Evolutionary conservation across 2,329 filamentous ascomycete species (phyloP).

Genomic region (Bipolaris sorokiniana): DNA sequence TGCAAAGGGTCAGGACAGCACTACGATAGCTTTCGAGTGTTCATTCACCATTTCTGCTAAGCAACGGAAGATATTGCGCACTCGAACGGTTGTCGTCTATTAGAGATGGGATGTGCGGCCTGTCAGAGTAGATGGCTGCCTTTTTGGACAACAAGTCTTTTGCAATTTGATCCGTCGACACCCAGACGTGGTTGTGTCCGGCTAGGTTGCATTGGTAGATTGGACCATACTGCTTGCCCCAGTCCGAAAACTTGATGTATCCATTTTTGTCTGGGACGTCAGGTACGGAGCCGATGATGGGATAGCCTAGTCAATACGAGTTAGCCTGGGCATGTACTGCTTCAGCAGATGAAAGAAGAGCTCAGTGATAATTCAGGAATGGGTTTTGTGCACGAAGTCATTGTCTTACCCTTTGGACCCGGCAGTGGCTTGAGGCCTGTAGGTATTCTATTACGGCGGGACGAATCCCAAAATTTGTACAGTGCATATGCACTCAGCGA

Average conservation of each 20-base stretch:
- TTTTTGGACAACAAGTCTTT: slow-evolving; percentile 54
- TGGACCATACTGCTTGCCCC: slow-evolving; percentile 53
- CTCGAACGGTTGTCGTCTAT: slow-evolving; percentile 54
- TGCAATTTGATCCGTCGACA: slow-evolving; percentile 52
- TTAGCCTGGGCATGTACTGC: slow-evolving; percentile 12
- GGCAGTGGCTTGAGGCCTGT: slow-evolving; percentile 48
- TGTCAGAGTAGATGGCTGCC: slow-evolving; percentile 55
- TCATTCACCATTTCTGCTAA: slow-evolving; percentile 51
- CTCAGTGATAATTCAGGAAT: background rate
- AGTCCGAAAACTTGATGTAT: slow-evolving; percentile 55
- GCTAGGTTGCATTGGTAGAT: slow-evolving; percentile 55
- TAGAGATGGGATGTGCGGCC: slow-evolving; percentile 54
- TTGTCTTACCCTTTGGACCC: slow-evolving; percentile 49
- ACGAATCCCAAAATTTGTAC: slow-evolving; percentile 37
- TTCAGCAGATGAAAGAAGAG: background rate
- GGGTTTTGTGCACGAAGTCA: slow-evolving; percentile 6
- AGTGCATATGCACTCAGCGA: slow-evolving; percentile 35
- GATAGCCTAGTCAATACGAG: slow-evolving; percentile 44
- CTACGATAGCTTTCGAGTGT: background rate
- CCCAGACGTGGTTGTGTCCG: slow-evolving; percentile 55
- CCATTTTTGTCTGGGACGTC: slow-evolving; percentile 53
- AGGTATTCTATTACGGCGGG: slow-evolving; percentile 39
- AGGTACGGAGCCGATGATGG: slow-evolving; percentile 52
- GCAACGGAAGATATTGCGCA: slow-evolving; percentile 54
- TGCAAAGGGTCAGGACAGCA: slow-evolving; percentile 28